Evolutionary conservation across 768 basidiomycete genomes (phyloP).

Genomic region (Cystofilobasidium ferigula): DNA sequence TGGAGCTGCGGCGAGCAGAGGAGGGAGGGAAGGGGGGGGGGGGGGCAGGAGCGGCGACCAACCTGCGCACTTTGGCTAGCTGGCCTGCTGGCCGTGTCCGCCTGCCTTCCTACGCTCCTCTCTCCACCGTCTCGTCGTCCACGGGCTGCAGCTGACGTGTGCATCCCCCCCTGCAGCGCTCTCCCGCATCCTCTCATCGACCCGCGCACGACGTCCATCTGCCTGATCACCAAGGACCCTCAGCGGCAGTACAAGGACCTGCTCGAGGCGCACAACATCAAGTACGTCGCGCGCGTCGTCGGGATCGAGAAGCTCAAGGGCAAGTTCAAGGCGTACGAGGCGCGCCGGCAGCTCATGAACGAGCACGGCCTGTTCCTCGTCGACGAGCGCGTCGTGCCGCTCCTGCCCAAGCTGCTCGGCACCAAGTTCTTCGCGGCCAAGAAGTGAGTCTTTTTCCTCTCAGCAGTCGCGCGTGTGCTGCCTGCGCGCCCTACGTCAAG

Average conservation of each 20-base stretch:
- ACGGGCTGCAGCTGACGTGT: constrained; percentile 18
- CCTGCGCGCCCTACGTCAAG: constrained; percentile 27
- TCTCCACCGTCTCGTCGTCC: no score
- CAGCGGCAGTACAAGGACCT: constrained; percentile 94
- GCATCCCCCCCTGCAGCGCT: constrained; percentile 43
- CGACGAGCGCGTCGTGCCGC: constrained; percentile 77
- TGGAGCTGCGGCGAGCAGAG: background rate
- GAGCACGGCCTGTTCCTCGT: constrained; percentile 89
- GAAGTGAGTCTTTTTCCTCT: constrained; percentile 53
- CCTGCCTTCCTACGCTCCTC: background rate
- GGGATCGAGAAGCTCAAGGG: constrained; percentile 86
- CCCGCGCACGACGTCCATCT: constrained; percentile 67
- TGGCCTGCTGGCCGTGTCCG: no score
- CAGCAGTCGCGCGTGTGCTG: background rate
- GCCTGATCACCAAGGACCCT: constrained; percentile 89
- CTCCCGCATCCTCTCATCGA: constrained; percentile 72
- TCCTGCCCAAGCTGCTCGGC: constrained; percentile 76
- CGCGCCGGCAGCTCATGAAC: constrained; percentile 63
- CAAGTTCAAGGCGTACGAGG: constrained; percentile 48
- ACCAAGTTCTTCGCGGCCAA: constrained; percentile 88
- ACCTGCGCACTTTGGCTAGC: no score
- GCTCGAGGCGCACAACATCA: constrained; percentile 59
- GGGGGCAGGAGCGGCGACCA: background rate
- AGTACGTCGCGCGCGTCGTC: constrained; percentile 83
- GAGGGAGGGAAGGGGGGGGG: background rate